Evolutionary conservation across 1,139 yeast species (phyloP).

Genomic region (Suhomyces wounanorum): DNA sequence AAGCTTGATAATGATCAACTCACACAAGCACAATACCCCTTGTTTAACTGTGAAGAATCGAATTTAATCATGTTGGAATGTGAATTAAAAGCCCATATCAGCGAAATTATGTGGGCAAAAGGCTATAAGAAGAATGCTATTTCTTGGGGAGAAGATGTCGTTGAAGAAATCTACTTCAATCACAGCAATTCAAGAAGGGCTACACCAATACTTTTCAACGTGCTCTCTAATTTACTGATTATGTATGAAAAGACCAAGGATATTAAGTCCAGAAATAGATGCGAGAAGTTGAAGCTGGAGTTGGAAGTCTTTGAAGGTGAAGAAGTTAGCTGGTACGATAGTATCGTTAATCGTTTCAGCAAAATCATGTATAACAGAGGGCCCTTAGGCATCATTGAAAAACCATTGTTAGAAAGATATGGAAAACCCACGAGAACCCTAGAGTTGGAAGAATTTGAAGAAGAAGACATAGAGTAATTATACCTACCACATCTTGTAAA

Average conservation of each 20-base stretch:
- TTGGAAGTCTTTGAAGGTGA: constrained; percentile 25
- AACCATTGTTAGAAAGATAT: constrained; percentile 42
- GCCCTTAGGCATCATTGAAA: constrained; percentile 47
- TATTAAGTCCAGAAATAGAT: constrained; percentile 27
- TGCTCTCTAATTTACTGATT: constrained; percentile 31
- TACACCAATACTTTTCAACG: constrained; percentile 34
- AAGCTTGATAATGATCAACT: constrained; percentile 21
- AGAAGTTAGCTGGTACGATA: constrained; percentile 37
- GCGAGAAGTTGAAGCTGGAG: constrained; percentile 29
- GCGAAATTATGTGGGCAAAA: constrained; percentile 67
- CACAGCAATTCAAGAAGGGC: constrained; percentile 32
- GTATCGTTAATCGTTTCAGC: constrained; percentile 36
- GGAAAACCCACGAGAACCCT: constrained; percentile 37
- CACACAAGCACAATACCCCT: constrained; percentile 37
- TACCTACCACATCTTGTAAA: neutral
- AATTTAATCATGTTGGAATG: constrained; percentile 33
- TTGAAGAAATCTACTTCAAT: constrained; percentile 39
- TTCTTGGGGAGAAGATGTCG: constrained; percentile 62
- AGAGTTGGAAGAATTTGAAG: constrained; percentile 47
- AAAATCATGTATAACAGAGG: constrained; percentile 44
- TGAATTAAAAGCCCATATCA: constrained; percentile 56
- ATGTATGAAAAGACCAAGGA: constrained; percentile 38
- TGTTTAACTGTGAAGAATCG: constrained; percentile 38
- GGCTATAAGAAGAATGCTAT: constrained; percentile 56
- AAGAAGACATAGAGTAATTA: constrained; percentile 40